A percentile compares a stretch with the other conserved stretches of the same genome.
Conservation (phyloP, 2,329 filamentous ascomycete genomes). For the Herpotrichia juniperi region DNA sequence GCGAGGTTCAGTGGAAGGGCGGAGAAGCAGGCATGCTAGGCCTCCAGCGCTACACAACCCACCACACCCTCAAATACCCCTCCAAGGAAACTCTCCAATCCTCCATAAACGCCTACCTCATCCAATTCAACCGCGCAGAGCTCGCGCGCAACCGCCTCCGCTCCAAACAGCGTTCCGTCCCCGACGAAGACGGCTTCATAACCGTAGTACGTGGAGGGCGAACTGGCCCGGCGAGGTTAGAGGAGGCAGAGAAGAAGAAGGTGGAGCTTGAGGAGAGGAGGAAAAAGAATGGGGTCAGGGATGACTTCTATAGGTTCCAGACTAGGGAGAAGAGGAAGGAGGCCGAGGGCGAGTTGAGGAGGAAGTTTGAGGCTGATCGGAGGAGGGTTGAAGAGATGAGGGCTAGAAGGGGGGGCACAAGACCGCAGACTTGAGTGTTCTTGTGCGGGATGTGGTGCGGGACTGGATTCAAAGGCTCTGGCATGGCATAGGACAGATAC, state of each 20-base stretch:
- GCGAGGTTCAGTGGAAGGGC: conserved; percentile 71
- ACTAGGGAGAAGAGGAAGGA: conserved; percentile 78
- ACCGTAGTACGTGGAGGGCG: conserved; percentile 83
- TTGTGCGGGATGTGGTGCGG: neutral
- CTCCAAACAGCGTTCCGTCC: conserved; percentile 72
- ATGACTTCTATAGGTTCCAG: conserved; percentile 87
- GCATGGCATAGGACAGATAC: neutral
- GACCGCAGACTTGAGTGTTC: conserved; percentile 29
- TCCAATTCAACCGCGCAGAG: conserved; percentile 72
- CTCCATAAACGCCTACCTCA: conserved; percentile 85
- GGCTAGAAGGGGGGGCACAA: conserved; percentile 58
- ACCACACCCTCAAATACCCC: conserved; percentile 76
- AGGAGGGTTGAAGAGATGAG: conserved; percentile 74
- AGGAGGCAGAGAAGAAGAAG: conserved; percentile 68
- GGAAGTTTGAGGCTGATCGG: conserved; percentile 77
- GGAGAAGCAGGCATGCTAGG: conserved; percentile 48
- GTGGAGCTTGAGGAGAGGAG: conserved; percentile 57
- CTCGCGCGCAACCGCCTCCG: conserved; percentile 68
- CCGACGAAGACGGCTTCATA: conserved; percentile 94
- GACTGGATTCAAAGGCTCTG: too few species aligned
- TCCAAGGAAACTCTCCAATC: conserved; percentile 69
- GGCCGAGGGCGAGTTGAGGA: conserved; percentile 71
- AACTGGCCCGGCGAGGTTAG: conserved; percentile 73
- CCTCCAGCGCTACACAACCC: conserved; percentile 64
- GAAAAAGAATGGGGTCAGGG: conserved; percentile 62